Conservation (phyloP, 805 yeast species). For the Suhomyces prunicola region DNA sequence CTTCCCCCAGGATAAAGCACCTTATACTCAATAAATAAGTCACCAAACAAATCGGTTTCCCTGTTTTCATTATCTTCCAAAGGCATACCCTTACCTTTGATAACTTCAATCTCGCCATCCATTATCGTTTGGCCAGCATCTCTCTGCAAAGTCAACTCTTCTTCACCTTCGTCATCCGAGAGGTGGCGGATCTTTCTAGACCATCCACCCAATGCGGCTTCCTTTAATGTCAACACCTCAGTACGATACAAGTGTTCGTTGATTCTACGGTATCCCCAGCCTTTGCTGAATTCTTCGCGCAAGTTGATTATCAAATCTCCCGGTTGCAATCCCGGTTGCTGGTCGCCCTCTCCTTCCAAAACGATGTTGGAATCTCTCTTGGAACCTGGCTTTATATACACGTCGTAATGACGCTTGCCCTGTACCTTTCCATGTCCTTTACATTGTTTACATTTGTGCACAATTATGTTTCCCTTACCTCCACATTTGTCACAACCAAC, state of each 20-base stretch:
- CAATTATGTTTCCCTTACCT: conserved; percentile 71
- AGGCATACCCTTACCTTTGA: conserved; percentile 89
- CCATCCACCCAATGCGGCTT: conserved; percentile 84
- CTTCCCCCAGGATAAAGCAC: conserved; percentile 29
- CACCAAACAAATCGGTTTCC: conserved; percentile 32
- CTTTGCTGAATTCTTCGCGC: conserved; percentile 51
- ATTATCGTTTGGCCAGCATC: conserved; percentile 47
- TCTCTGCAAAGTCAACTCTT: conserved; percentile 46
- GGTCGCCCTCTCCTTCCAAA: conserved; percentile 76
- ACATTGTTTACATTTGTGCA: conserved; percentile 66
- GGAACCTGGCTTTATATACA: conserved; percentile 70
- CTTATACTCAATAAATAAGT: conserved; percentile 39
- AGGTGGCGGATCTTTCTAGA: conserved; percentile 59
- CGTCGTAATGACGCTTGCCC: conserved; percentile 52
- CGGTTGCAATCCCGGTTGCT: conserved; percentile 73
- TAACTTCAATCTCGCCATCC: conserved; percentile 68
- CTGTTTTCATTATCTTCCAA: conserved; percentile 32
- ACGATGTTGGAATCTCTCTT: conserved; percentile 56
- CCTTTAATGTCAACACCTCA: conserved; percentile 68
- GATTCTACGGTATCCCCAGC: conserved; percentile 84
- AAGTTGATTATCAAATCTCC: conserved; percentile 74
- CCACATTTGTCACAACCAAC: conserved; percentile 74
- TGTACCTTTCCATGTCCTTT: conserved; percentile 64
- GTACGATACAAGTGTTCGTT: conserved; percentile 73
- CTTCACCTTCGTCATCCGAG: conserved; percentile 48